Base-by-base conservation (phyloP, 805 yeast species). In the Limtongozyma cylindracea region DNA sequence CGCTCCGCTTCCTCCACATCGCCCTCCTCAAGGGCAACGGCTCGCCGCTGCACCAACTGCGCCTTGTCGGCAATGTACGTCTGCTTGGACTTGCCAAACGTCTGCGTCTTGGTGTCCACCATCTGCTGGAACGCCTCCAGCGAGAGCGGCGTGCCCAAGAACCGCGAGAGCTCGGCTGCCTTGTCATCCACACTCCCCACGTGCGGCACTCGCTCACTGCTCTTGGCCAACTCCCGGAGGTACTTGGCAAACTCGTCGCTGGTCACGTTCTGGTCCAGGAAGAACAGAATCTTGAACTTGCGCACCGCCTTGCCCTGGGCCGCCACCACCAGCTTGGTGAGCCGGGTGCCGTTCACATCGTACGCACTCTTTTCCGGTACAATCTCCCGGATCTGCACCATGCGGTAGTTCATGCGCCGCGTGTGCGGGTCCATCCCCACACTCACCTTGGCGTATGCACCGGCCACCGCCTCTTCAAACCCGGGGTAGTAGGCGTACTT, bases 401-500 rank as follows among this genome's bases (percentile, higher is more conserved):
- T 59, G 34, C 95, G 59, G 45, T 88, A 84, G 23, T 62, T 60
- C 8, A 70, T 59, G 34, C 53, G 50, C 15, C 70, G 63, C 8
- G 67, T 60, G 20, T 64, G 56, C 25, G 56, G 56, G 34, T 69
- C 71, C 19, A 50, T 37, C 7, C 94, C 93, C 25, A 88, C 61
- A 39, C 77, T 80, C 24, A 88, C 67, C 31, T 82, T 61, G 17
- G 82, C 91, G 39, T 56, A 77, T 22, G 91, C 66, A 11, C 77
- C 91, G 11, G 59, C 52, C 10, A 77, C 60, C 1, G 60, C 57
- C 11, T 61, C 65, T 20, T 60, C 65, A 41, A 91, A 82, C 16
- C 66, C 80, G 8, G 88, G 82, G 43, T 80, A 69, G 41, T 67
- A 80, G 37, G 82, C 64, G 38, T 54, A 77, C 39, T 70, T 72